Evolutionary conservation across 768 basidiomycete genomes (phyloP).

Genomic region (Mycena rebaudengoi): DNA sequence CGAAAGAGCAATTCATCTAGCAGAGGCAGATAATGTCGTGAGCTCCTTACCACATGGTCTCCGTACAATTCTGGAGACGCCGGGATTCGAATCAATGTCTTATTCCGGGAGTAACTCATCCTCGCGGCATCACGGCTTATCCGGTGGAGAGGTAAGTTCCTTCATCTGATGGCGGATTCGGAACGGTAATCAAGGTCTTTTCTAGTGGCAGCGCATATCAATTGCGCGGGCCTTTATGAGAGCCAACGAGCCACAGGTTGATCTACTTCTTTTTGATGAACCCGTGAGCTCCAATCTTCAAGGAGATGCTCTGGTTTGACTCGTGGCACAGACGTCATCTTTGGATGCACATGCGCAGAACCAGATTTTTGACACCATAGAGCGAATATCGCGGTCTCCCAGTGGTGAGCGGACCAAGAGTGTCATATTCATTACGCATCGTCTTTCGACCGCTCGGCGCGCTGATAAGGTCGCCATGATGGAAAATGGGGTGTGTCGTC

Average conservation of each 20-base stretch:
- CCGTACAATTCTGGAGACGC: slow-evolving; percentile 74
- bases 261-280: slow-evolving; percentile 87
- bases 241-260: slow-evolving; percentile 75
- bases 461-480: slow-evolving; percentile 91
- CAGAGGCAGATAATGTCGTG: slow-evolving; percentile 74
- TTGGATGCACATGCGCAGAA: slow-evolving; percentile 84
- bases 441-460: slow-evolving; percentile 80
- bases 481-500: slow-evolving; percentile 68
- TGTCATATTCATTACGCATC: slow-evolving; percentile 86
- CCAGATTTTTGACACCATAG: slow-evolving; percentile 80
- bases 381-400: slow-evolving; percentile 66
- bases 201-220: slow-evolving; percentile 87
- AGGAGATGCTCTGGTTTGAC: slow-evolving; percentile 6
- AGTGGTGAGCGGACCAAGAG: slow-evolving; percentile 70
- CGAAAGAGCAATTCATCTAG: slow-evolving; percentile 71
- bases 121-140: slow-evolving; percentile 69
- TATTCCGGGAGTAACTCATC: slow-evolving; percentile 50
- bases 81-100: slow-evolving; percentile 63
- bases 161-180: not conserved
- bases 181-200: slow-evolving; percentile 11
- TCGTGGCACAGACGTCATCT: slow-evolving; percentile 68
- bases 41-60: slow-evolving; percentile 74
- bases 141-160: slow-evolving; percentile 80
- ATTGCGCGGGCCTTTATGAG: slow-evolving; percentile 90
- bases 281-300: slow-evolving; percentile 58